These are phyloP conservation scores for Strigomonas culicis DNA, from an alignment of 208 protist genomes.

Conservation along the genomic window DNA sequence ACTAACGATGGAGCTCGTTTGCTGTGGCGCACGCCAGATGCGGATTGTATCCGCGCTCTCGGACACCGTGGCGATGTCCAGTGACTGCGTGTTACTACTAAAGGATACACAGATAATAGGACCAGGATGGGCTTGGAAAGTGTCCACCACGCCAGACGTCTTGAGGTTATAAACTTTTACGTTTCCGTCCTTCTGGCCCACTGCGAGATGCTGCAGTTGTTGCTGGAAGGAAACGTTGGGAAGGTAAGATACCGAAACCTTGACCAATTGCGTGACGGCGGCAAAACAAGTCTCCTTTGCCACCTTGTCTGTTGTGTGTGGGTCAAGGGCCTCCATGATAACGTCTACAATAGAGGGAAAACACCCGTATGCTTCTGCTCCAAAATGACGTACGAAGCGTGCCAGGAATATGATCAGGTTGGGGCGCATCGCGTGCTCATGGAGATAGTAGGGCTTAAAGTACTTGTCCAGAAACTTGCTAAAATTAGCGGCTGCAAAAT, in stretches of 20 bases:
- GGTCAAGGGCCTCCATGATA: slow-evolving; percentile 26
- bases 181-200: slow-evolving; percentile 53
- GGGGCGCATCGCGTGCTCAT: slow-evolving; percentile 17
- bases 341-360: slow-evolving; percentile 23
- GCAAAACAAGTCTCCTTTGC: slow-evolving; percentile 30
- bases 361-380: slow-evolving; percentile 17
- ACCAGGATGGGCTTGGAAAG: slow-evolving; percentile 45
- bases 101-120: slow-evolving; percentile 63
- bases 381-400: slow-evolving; percentile 25
- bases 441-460: slow-evolving; percentile 18
- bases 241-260: slow-evolving; percentile 32
- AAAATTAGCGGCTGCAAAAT: slow-evolving; percentile 24
- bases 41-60: slow-evolving; percentile 59
- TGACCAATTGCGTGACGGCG: slow-evolving; percentile 42
- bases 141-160: slow-evolving; percentile 40
- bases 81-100: slow-evolving; percentile 58
- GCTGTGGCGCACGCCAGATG: slow-evolving; percentile 53
- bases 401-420: slow-evolving; percentile 33
- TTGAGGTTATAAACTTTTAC: slow-evolving; percentile 73
- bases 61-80: slow-evolving; percentile 70
- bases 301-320: slow-evolving; percentile 20
- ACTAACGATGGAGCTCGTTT: slow-evolving; percentile 22
- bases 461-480: slow-evolving; percentile 21
- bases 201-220: slow-evolving; percentile 57
- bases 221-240: slow-evolving; percentile 78